Base-by-base conservation (phyloP, 768 basidiomycete species). In the Amanita fuliginea region DNA sequence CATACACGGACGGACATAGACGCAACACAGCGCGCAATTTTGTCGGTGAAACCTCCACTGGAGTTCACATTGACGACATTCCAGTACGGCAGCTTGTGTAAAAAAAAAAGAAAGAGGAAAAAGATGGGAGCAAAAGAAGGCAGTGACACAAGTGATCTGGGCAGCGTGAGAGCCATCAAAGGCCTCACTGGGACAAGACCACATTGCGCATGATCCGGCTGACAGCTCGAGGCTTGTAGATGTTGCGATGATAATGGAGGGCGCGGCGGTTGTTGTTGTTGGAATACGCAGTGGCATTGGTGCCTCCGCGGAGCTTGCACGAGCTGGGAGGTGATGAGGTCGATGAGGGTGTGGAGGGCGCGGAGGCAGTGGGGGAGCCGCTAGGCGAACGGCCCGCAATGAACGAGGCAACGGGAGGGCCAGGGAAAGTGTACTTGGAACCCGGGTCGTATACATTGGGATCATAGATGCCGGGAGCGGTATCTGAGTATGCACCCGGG, bases 401-500 rank as follows among this genome's bases (percentile, higher is more conserved):
- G 46, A 77, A 68, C 18, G 66, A 51, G 4, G 75, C 76, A 19
- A 79, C 56, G 4, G 65, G 52, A 19, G 78, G 79, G 0, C 79
- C 79, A 4, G 79, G 78, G 60, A 77, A 80, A 14, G 52, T 42
- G 57, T 78, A 72, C 2, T 53, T 32, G 16, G 56, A 57, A 10
- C 51, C 54, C 18, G 57, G 9, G 55, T 68, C 53, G 57, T 62
- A 74, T 14, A 69, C 58, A 55, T 62, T 36, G 4, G 46, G 22
- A n/a, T 46, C 19, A 42, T 22, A 39, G 60, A 89, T 83, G 42
- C 86, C 86, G 3, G 85, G 78, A 55, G 87, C 84, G 30, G 57
- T 69, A 59, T 83, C 80, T 18, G 60, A 72, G 66, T 90, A 90
- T 13, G 76, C 86, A 19, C 86, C 86, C 1, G 87, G 87, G 52